A percentile compares a stretch with the other conserved stretches of the same genome.
Conservation (phyloP, 495 filamentous ascomycete species). For the Haplographium delicatum region DNA sequence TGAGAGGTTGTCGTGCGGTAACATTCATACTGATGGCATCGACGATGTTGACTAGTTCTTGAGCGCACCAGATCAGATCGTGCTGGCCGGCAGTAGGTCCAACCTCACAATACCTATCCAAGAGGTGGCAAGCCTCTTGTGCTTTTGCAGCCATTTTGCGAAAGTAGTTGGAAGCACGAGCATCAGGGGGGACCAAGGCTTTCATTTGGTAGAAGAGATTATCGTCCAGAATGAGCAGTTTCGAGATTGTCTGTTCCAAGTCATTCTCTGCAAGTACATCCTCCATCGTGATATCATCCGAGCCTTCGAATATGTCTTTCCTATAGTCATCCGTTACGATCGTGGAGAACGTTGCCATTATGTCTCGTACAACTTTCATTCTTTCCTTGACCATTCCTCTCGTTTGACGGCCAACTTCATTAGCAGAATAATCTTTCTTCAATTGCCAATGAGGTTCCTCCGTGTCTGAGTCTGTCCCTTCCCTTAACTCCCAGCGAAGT, state of each 20-base stretch:
- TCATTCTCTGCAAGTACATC: constrained; percentile 9
- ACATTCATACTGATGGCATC: constrained; percentile 17
- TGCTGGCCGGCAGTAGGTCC: constrained; percentile 10
- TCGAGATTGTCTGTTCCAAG: constrained; percentile 17
- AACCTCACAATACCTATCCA: constrained; percentile 16
- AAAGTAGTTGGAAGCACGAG: constrained; percentile 22
- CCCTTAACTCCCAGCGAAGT: constrained; percentile 24
- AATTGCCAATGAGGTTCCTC: constrained; percentile 22
- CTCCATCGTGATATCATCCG: constrained; percentile 10
- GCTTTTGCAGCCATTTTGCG: constrained; percentile 19
- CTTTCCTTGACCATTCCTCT: constrained; percentile 9
- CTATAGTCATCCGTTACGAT: constrained; percentile 15
- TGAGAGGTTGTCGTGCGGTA: constrained; percentile 13
- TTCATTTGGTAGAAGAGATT: constrained; percentile 17
- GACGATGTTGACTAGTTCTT: constrained; percentile 19
- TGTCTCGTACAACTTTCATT: constrained; percentile 19
- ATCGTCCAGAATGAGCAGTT: constrained; percentile 19
- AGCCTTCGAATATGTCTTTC: constrained; percentile 17
- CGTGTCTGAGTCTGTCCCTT: constrained; percentile 12
- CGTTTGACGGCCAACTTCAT: constrained; percentile 4
- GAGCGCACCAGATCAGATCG: constrained; percentile 24
- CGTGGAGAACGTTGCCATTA: constrained; percentile 22
- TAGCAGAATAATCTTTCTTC: constrained; percentile 13
- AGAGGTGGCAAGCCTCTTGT: not conserved
- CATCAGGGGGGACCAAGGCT: constrained; percentile 12